phyloP scores from a whole-genome alignment of 2,329 filamentous ascomycete genomes.

The Dothiorella sarmentorum region DNA sequence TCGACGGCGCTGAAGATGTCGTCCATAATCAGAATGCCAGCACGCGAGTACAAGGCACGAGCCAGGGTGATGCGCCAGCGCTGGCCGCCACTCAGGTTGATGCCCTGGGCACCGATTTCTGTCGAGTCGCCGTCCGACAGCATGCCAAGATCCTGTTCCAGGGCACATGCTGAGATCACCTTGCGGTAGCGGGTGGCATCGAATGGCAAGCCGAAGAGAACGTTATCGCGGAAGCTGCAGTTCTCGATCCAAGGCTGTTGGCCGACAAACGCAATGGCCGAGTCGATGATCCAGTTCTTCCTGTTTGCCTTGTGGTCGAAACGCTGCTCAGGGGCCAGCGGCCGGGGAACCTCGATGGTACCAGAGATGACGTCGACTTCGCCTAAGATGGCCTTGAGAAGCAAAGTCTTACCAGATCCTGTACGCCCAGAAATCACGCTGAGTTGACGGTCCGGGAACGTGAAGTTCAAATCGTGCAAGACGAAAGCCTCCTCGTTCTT shows the following conservation, averaged over 20 bases:
- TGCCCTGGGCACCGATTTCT: constrained; percentile 79
- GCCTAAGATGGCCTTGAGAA: constrained; percentile 70
- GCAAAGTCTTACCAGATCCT: constrained; percentile 72
- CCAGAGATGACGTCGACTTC: constrained; percentile 69
- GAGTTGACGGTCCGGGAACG: constrained; percentile 65
- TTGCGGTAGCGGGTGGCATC: constrained; percentile 66
- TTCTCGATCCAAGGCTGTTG: constrained; percentile 72
- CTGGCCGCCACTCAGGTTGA: constrained; percentile 80
- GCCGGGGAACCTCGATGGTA: constrained; percentile 49
- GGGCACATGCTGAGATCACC: constrained; percentile 68
- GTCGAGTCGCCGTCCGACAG: constrained; percentile 73
- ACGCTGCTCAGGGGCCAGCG: constrained; percentile 44
- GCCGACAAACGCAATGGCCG: constrained; percentile 69
- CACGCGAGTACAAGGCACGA: constrained; percentile 65
- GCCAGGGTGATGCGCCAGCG: constrained; percentile 24
- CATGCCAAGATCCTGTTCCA: constrained; percentile 73
- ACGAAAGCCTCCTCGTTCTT: constrained; percentile 56
- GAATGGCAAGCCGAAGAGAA: constrained; percentile 70
- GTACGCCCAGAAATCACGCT: constrained; percentile 75
- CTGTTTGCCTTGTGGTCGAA: constrained; percentile 59
- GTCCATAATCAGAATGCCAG: constrained; percentile 72
- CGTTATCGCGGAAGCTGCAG: constrained; percentile 72
- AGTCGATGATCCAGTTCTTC: constrained; percentile 64
- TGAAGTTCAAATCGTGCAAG: constrained; percentile 61
- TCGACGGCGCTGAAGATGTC: constrained; percentile 79